Evolutionary conservation across 169 alveolate species (phyloP).

Genomic region (Plasmodium knowlesi): DNA sequence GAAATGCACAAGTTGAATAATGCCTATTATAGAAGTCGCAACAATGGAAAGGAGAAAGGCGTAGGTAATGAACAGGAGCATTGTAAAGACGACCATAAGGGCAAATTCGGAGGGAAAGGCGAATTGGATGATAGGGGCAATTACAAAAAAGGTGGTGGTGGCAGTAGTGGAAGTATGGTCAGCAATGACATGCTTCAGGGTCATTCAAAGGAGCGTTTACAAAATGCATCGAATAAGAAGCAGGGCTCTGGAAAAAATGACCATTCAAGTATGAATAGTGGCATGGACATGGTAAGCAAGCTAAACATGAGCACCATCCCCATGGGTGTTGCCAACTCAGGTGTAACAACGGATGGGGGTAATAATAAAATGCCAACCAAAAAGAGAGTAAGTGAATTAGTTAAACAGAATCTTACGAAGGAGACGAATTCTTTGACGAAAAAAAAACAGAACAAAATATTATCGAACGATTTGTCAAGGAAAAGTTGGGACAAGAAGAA

Average conservation of each 20-base stretch:
- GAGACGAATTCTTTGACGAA: neutral
- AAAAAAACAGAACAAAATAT: conserved; percentile 14
- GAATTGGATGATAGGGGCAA: neutral
- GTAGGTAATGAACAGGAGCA: neutral
- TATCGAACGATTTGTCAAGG: neutral
- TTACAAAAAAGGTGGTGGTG: neutral
- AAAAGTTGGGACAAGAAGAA: conserved; percentile 12
- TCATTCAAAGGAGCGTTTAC: neutral
- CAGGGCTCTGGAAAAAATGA: neutral
- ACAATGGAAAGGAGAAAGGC: neutral
- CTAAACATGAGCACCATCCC: neutral
- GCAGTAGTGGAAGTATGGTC: neutral
- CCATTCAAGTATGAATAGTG: neutral
- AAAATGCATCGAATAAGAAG: conserved; percentile 14
- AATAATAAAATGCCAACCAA: neutral
- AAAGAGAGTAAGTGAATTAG: conserved; percentile 1
- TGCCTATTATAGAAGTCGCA: conserved; percentile 14
- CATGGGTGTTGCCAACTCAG: neutral
- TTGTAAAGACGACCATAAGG: neutral
- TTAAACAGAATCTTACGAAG: neutral
- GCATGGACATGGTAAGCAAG: neutral
- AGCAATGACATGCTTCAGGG: neutral
- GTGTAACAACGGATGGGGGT: neutral
- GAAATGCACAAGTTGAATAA: conserved; percentile 46
- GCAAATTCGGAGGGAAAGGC: neutral